Percentiles rank a stretch among this genome's conserved stretches.
phyloP scores from a whole-genome alignment of 768 basidiomycete genomes.

The Thelephora aurantiotincta region DNA sequence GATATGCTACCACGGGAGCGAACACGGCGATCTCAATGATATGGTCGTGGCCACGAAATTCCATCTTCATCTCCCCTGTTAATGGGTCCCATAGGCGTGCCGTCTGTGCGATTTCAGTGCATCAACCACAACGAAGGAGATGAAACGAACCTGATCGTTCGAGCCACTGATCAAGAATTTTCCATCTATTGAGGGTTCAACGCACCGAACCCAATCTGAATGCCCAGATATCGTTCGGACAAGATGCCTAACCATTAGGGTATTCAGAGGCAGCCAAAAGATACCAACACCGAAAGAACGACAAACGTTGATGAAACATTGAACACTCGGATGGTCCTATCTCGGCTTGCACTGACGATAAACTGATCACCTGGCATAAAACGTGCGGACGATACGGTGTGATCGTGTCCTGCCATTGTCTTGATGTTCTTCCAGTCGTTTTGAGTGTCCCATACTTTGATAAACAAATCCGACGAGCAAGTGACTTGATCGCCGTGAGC shows the following conservation, averaged over 20 bases:
- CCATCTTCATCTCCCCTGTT: constrained; percentile 65
- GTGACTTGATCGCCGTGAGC: constrained; percentile 27
- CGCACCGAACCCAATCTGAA: constrained; percentile 73
- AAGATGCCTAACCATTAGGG: constrained; percentile 41
- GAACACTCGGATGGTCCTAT: constrained; percentile 76
- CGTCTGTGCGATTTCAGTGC: constrained; percentile 34
- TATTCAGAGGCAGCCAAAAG: not conserved
- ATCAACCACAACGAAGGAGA: constrained; percentile 7
- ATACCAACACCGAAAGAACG: not conserved
- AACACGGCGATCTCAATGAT: constrained; percentile 74
- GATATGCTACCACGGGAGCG: constrained; percentile 62
- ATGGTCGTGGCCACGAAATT: constrained; percentile 80
- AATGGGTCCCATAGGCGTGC: constrained; percentile 62
- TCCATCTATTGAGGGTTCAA: constrained; percentile 56
- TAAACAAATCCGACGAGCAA: constrained; percentile 76
- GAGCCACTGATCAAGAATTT: constrained; percentile 66
- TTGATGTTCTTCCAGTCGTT: constrained; percentile 86
- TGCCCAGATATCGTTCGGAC: constrained; percentile 67
- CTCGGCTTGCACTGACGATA: constrained; percentile 78
- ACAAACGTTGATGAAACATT: constrained; percentile 77
- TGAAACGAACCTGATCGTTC: constrained; percentile 62
- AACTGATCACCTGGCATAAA: constrained; percentile 78
- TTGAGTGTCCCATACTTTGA: constrained; percentile 85
- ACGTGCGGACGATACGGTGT: constrained; percentile 74
- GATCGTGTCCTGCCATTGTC: constrained; percentile 83